phyloP scores from a whole-genome alignment of 2,329 filamentous ascomycete species.

The Penicillium decumbens region DNA sequence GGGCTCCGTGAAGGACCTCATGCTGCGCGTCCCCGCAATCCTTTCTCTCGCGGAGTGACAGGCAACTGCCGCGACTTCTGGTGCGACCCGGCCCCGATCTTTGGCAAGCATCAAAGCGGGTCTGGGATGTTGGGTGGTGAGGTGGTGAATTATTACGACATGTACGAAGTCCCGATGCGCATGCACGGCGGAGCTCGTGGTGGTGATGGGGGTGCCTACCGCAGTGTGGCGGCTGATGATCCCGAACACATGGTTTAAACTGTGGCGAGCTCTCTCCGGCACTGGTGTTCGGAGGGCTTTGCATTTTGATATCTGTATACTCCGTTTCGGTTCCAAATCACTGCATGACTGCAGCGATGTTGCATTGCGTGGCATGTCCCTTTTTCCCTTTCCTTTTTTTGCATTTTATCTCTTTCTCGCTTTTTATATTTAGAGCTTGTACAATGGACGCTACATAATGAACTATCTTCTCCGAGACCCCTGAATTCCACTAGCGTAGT shows the following conservation, averaged over 20 bases:
- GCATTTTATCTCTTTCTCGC: not conserved
- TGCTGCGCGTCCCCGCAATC: conserved; percentile 61
- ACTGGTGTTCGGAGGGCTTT: not conserved
- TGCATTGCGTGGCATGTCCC: conserved; percentile 14
- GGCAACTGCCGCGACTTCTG: conserved; percentile 95
- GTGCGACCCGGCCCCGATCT: conserved; percentile 81
- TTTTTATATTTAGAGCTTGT: conserved; percentile 15
- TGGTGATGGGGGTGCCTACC: conserved; percentile 51
- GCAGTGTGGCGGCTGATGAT: conserved; percentile 48
- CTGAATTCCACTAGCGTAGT: not conserved
- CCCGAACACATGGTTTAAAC: conserved; percentile 30
- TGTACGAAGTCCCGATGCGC: conserved; percentile 78
- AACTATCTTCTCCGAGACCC: conserved; percentile 1
- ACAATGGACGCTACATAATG: conserved; percentile 20
- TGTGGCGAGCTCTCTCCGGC: not conserved
- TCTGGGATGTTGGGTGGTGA: conserved; percentile 72
- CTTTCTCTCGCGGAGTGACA: conserved; percentile 77
- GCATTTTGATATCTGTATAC: conserved; percentile 6
- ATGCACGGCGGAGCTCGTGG: conserved; percentile 53
- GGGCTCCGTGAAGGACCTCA: conserved; percentile 53
- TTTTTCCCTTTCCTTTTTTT: not conserved
- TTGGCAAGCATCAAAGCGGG: conserved; percentile 69
- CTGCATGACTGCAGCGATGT: conserved; percentile 16
- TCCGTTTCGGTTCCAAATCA: not conserved
- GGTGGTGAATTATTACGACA: conserved; percentile 75